Evolutionary conservation across 2,329 filamentous ascomycete genomes (phyloP).

Genomic region (Coniochaeta prunicola): DNA sequence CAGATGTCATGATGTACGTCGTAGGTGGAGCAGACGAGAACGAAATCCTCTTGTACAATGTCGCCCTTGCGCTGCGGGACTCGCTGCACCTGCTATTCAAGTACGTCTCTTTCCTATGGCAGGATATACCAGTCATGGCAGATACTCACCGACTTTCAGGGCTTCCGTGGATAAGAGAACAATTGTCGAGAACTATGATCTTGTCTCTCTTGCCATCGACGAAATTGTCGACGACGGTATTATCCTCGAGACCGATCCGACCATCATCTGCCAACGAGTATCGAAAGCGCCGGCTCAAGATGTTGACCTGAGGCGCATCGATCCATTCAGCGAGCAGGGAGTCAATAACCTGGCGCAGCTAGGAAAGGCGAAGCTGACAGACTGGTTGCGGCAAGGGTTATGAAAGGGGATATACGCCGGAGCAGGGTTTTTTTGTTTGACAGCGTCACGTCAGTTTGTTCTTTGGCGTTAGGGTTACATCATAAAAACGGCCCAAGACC

Average conservation of each 20-base stretch:
- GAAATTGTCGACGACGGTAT: constrained; percentile 95
- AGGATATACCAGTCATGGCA: not conserved
- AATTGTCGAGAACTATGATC: constrained; percentile 97
- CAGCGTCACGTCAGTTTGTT: constrained; percentile 7
- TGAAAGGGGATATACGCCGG: constrained; percentile 28
- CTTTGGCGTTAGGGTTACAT: constrained; percentile 8
- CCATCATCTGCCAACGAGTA: constrained; percentile 85
- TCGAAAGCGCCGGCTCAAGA: constrained; percentile 89
- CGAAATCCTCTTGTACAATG: constrained; percentile 93
- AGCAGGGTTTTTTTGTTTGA: not conserved
- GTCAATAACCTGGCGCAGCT: constrained; percentile 91
- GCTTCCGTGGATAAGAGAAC: constrained; percentile 97
- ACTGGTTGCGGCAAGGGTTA: constrained; percentile 81
- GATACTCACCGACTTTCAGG: constrained; percentile 34
- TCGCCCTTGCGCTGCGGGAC: constrained; percentile 84
- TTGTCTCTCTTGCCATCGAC: constrained; percentile 88
- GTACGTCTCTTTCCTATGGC: constrained; percentile 39
- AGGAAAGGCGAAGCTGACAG: constrained; percentile 83
- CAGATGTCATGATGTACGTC: constrained; percentile 92
- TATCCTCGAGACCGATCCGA: constrained; percentile 94
- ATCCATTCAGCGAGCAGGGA: constrained; percentile 83
- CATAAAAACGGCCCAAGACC: constrained; percentile 8
- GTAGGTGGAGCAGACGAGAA: constrained; percentile 91
- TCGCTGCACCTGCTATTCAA: constrained; percentile 87
- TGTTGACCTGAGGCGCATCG: constrained; percentile 86